phyloP scores from a whole-genome alignment of 352 stramenopile genomes.

The Pythium chondricola region DNA sequence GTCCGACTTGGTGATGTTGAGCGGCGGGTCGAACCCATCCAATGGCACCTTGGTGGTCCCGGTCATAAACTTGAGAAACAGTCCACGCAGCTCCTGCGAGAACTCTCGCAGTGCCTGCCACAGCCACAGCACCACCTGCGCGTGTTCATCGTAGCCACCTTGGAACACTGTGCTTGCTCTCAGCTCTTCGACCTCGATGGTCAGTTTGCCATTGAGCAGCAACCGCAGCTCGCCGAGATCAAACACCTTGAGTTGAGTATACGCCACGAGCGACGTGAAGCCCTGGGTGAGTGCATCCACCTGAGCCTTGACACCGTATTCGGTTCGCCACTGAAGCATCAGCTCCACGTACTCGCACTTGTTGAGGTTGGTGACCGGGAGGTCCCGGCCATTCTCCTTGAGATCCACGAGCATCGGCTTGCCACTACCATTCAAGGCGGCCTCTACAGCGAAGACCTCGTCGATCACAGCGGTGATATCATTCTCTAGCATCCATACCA shows the following conservation, averaged over 20 bases:
- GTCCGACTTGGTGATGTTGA: conserved; percentile 82
- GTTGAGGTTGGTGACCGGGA: conserved; percentile 43
- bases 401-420: conserved; percentile 24
- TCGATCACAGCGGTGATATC: conserved; percentile 71
- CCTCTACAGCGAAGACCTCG: conserved; percentile 82
- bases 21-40: conserved; percentile 79
- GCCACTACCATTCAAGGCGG: conserved; percentile 11
- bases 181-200: conserved; percentile 83
- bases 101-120: conserved; percentile 80
- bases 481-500: conserved; percentile 86
- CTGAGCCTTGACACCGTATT: conserved; percentile 27
- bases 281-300: conserved; percentile 33
- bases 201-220: conserved; percentile 48
- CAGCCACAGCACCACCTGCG: conserved; percentile 75
- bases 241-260: conserved; percentile 28
- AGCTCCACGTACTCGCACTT: conserved; percentile 46
- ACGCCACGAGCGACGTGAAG: conserved; percentile 24
- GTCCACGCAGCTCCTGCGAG: conserved; percentile 39
- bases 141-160: conserved; percentile 70
- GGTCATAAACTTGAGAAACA: conserved; percentile 84
- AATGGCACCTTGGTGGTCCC: conserved; percentile 78
- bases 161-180: conserved; percentile 74
- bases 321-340: conserved; percentile 33
- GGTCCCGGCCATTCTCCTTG: conserved; percentile 31
- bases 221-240: conserved; percentile 31